phyloP scores from a whole-genome alignment of 257 asterid genomes.

The Echium plantagineum region DNA sequence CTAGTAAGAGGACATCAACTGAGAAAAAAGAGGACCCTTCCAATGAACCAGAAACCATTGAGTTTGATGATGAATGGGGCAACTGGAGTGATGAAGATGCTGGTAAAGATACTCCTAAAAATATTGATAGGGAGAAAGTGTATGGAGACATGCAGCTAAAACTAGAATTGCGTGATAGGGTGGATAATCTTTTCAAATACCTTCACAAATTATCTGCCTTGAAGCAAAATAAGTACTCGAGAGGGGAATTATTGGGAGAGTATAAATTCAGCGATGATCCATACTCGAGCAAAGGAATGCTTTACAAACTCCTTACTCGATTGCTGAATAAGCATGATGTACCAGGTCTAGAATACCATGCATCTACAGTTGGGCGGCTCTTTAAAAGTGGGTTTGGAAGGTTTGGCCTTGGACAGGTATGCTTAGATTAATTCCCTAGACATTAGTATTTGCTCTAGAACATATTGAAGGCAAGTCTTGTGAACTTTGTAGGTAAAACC shows the following conservation, averaged over 20 bases:
- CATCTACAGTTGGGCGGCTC: slow-evolving; percentile 93
- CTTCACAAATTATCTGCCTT: slow-evolving; percentile 65
- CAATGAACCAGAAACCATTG: slow-evolving; percentile 30
- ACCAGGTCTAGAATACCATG: slow-evolving; percentile 86
- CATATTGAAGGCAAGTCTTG: slow-evolving; percentile 7
- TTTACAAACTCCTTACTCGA: slow-evolving; percentile 49
- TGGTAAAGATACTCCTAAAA: slow-evolving; percentile 37
- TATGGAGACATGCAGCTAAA: slow-evolving; percentile 77
- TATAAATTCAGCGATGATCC: slow-evolving; percentile 53
- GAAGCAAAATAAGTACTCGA: slow-evolving; percentile 37
- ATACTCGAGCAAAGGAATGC: slow-evolving; percentile 59
- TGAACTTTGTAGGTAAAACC: slow-evolving; percentile 65
- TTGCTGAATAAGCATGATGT: slow-evolving; percentile 59
- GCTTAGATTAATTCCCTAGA: not conserved
- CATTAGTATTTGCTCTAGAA: slow-evolving; percentile 3
- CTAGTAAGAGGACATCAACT: slow-evolving; percentile 32
- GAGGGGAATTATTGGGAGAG: slow-evolving; percentile 37
- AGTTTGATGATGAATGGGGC: slow-evolving; percentile 87
- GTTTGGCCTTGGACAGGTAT: slow-evolving; percentile 96
- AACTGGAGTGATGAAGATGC: slow-evolving; percentile 70
- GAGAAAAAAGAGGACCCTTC: slow-evolving; percentile 35
- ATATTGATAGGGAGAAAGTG: slow-evolving; percentile 44
- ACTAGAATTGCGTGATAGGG: slow-evolving; percentile 83
- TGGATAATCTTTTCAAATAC: slow-evolving; percentile 79
- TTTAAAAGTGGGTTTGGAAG: slow-evolving; percentile 96